These are phyloP conservation scores for Aspergillus latus DNA, from an alignment of 2,329 filamentous ascomycete species.

Conservation along the genomic window DNA sequence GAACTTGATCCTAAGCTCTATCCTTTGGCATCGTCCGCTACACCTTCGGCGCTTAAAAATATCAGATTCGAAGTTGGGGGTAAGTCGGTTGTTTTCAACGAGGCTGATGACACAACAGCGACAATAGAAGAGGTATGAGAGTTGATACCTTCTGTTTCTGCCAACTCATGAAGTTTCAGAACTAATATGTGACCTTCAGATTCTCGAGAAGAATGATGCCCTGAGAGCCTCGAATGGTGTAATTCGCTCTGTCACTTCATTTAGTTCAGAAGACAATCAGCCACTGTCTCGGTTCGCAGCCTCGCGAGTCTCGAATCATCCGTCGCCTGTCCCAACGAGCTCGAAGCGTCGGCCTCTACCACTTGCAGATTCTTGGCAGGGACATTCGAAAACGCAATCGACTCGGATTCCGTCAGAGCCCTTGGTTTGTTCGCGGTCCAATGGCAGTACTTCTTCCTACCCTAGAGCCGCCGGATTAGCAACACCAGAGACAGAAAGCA, in stretches of 20 bases:
- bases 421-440: constrained; percentile 49
- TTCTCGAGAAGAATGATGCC: constrained; percentile 45
- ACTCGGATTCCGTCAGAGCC: constrained; percentile 47
- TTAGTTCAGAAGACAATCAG: constrained; percentile 41
- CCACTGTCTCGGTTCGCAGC: constrained; percentile 27
- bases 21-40: constrained; percentile 78
- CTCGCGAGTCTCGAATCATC: constrained; percentile 26
- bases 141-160: not conserved
- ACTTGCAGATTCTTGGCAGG: constrained; percentile 55
- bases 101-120: constrained; percentile 58
- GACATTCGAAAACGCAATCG: constrained; percentile 35
- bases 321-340: constrained; percentile 25
- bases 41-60: constrained; percentile 73
- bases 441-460: constrained; percentile 29
- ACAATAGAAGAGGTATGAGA: constrained; percentile 55
- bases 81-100: constrained; percentile 60
- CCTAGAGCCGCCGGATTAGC: constrained; percentile 37
- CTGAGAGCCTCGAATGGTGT: constrained; percentile 50
- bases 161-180: not conserved
- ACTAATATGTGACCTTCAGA: constrained; percentile 32
- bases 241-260: constrained; percentile 47
- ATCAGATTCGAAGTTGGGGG: constrained; percentile 73
- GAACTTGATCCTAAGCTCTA: constrained; percentile 85
- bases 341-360: constrained; percentile 53
- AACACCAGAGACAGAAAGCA: constrained; percentile 43